Evolutionary conservation across 169 alveolate species (phyloP), one percentile per base, ranked within the genome.

Genomic region (Cryptosporidium tyzzeri): DNA sequence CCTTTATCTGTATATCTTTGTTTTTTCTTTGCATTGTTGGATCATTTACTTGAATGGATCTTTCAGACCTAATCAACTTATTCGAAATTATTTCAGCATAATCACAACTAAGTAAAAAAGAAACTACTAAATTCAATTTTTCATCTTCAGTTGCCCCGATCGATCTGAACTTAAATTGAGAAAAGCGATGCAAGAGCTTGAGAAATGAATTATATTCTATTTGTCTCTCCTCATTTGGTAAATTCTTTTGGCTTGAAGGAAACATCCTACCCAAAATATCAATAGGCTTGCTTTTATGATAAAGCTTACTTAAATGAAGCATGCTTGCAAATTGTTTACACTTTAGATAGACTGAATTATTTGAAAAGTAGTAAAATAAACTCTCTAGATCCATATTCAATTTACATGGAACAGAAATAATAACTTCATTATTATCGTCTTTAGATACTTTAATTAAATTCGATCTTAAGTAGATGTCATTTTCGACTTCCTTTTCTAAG

Each of bases 231-330:
- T 51, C 44, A 31, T 1, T 9, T 21, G 84, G 65, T 35, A 45
- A 41, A 12, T n/a, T 45, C 14, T 80, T 23, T 18, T 59, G 68
- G 29, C 26, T 35, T 12, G 39, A 33, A 61, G 89, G 89, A 48
- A 80, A 80, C 89, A 80, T 80, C 45, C 89, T 58, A 9, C 51
- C 89, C 50, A 80, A 80, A 61, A 62, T 80, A 50, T 80, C 89
- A 45, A 80, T 41, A 26, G 89, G 89, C 18, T 80, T 80, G 45
- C 89, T 80, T 33, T 59, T 62, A 45, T 80, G 89, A 65, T 80
- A 80, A 59, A 80, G 70, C 44, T 80, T 59, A 41, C 80, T 65
- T 0, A 9, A 39, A 44, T 80, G 89, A 12, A 80, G 75, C 89
- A 80, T 80, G 7, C 33, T 65, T 9, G 89, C 89, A 80, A 80